Conservation (phyloP, 345 rosid species). For the Heritiera littoralis region DNA sequence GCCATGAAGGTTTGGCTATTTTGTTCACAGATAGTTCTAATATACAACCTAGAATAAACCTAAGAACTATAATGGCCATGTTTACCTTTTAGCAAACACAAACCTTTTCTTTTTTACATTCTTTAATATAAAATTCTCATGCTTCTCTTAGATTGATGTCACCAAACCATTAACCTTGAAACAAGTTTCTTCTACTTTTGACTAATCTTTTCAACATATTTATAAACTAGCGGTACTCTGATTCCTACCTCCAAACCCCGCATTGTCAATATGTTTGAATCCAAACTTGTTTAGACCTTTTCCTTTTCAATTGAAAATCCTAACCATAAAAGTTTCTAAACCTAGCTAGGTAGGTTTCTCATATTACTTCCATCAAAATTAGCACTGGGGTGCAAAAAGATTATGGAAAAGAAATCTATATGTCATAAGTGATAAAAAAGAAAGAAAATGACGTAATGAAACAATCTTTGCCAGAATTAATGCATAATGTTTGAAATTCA, state of each 20-base stretch:
- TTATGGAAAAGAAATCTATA: not conserved
- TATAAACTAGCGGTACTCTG: not conserved
- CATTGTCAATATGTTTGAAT: not conserved
- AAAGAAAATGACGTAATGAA: not conserved
- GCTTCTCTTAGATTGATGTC: conserved; percentile 6
- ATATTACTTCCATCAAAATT: not conserved
- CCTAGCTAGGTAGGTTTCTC: not conserved
- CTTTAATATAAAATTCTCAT: not conserved
- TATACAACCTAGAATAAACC: not conserved
- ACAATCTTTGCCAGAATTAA: not conserved
- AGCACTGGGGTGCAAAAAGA: not conserved
- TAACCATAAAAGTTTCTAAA: not conserved
- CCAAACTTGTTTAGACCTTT: conserved; percentile 5
- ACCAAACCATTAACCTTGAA: conserved; percentile 6
- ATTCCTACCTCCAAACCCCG: not conserved
- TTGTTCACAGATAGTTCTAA: too few relatives aligned
- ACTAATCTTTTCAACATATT: not conserved
- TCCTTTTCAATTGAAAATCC: not conserved
- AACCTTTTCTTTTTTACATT: not conserved
- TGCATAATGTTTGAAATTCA: not conserved
- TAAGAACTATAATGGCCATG: not conserved
- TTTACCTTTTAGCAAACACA: not conserved
- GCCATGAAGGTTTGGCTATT: not conserved
- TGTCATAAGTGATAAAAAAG: not conserved
- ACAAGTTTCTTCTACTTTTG: not conserved